Percentiles rank a stretch among this genome's conserved stretches.
These are phyloP conservation scores for Arctium minus DNA, from an alignment of 129 eudicot species.

Conservation along the genomic window DNA sequence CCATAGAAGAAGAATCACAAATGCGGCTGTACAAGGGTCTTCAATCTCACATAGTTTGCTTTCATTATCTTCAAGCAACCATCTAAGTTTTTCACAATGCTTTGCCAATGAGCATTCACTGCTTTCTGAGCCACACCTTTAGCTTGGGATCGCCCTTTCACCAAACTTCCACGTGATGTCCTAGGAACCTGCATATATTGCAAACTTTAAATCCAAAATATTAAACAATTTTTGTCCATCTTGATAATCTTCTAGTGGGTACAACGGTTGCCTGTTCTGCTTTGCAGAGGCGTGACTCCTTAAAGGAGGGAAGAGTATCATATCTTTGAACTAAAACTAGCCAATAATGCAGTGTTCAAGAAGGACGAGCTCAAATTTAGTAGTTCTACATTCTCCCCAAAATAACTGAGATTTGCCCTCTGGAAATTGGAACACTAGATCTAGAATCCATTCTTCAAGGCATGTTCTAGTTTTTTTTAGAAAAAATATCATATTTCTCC, in stretches of 20 bases:
- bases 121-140: conserved; percentile 92
- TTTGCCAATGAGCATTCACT: conserved; percentile 88
- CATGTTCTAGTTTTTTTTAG: not conserved
- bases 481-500: not conserved
- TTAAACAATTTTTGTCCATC: not conserved
- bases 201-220: not conserved
- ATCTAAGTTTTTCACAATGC: conserved; percentile 80
- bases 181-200: conserved; percentile 73
- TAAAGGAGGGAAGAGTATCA: not conserved
- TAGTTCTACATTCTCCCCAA: not conserved
- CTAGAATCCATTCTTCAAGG: not conserved
- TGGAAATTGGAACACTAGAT: not conserved
- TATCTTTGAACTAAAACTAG: not conserved
- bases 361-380: not conserved
- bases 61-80: conserved; percentile 79
- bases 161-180: conserved; percentile 90
- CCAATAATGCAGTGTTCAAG: not conserved
- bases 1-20: not conserved
- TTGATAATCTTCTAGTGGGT: not conserved
- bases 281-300: not conserved
- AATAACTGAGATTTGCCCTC: not conserved
- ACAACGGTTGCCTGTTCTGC: not conserved
- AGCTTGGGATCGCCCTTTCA: conserved; percentile 90
- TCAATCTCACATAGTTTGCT: conserved; percentile 67
- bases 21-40: conserved; percentile 1